Conservation (phyloP, 2,329 filamentous ascomycete genomes). For the Fusarium citri region DNA sequence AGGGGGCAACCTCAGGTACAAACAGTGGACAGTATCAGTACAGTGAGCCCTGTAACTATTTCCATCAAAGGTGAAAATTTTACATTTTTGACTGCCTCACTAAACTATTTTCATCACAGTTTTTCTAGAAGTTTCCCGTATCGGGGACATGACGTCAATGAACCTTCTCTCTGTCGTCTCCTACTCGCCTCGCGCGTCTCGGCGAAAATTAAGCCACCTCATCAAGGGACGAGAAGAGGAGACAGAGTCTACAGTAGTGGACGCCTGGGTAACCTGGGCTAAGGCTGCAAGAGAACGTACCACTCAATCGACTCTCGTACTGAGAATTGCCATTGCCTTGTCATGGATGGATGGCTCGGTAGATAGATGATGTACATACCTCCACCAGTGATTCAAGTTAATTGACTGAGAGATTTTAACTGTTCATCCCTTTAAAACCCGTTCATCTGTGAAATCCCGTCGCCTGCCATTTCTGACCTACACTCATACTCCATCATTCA, state of each 20-base stretch:
- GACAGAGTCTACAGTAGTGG: not conserved
- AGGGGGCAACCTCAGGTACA: constrained; percentile 1
- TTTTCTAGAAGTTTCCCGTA: constrained; percentile 31
- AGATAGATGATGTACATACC: constrained; percentile 7
- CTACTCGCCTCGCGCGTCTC: constrained; percentile 26
- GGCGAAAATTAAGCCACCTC: constrained; percentile 31
- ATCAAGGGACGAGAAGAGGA: constrained; percentile 14
- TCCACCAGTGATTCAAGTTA: constrained; percentile 5
- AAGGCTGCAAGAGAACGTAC: not conserved
- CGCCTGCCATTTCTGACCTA: constrained; percentile 3
- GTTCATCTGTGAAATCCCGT: constrained; percentile 2
- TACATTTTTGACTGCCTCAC: constrained; percentile 14
- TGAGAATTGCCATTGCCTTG: constrained; percentile 12
- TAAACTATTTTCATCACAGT: not conserved
- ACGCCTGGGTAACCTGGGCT: not conserved
- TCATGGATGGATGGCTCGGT: not conserved
- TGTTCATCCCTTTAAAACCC: constrained; percentile 25
- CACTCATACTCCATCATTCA: constrained; percentile 13
- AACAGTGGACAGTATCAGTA: not conserved
- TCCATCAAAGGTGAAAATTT: constrained; percentile 28
- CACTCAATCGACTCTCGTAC: not conserved
- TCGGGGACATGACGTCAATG: constrained; percentile 28
- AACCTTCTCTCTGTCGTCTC: not conserved
- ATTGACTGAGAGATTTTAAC: constrained; percentile 25
- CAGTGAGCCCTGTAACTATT: not conserved